phyloP scores from a whole-genome alignment of 805 yeast genomes.

The Hermanozyma aechmeae region DNA sequence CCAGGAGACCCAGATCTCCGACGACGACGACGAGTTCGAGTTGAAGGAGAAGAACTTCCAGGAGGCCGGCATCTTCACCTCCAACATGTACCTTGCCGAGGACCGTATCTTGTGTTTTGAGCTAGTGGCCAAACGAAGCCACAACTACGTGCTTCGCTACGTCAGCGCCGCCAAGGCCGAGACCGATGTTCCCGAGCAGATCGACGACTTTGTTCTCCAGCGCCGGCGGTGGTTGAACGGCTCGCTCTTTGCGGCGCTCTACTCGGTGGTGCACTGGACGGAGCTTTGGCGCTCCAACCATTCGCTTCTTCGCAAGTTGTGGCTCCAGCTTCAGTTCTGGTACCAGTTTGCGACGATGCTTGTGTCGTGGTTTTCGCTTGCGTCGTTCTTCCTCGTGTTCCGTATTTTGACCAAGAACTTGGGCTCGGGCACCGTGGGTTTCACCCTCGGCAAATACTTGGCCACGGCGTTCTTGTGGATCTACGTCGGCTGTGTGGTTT shows the following conservation, averaged over 20 bases:
- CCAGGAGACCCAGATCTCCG: conserved; percentile 39
- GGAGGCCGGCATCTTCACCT: conserved; percentile 70
- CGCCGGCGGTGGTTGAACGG: conserved; percentile 99
- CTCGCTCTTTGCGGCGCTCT: conserved; percentile 92
- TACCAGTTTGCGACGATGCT: conserved; percentile 75
- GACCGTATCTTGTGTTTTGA: conserved; percentile 97
- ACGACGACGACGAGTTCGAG: conserved; percentile 23
- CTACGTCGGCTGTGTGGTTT: conserved; percentile 68
- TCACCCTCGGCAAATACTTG: conserved; percentile 66
- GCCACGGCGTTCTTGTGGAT: conserved; percentile 80
- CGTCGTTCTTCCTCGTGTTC: conserved; percentile 87
- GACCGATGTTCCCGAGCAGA: conserved; percentile 92
- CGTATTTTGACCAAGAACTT: conserved; percentile 69
- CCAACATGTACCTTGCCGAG: conserved; percentile 95
- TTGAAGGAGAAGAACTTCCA: conserved; percentile 22
- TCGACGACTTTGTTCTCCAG: conserved; percentile 91
- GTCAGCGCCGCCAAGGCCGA: conserved; percentile 92
- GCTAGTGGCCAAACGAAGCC: conserved; percentile 73
- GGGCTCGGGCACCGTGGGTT: conserved; percentile 51
- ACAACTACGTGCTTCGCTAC: conserved; percentile 84
- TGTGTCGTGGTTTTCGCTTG: conserved; percentile 87
- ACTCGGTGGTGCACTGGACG: conserved; percentile 75
- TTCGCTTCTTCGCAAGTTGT: conserved; percentile 66
- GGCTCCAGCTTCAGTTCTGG: conserved; percentile 78
- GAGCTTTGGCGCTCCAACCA: conserved; percentile 89